Evolutionary conservation across 331 rosid species (phyloP), one percentile per base, ranked within the genome.

Genomic region (Saraca asoca): DNA sequence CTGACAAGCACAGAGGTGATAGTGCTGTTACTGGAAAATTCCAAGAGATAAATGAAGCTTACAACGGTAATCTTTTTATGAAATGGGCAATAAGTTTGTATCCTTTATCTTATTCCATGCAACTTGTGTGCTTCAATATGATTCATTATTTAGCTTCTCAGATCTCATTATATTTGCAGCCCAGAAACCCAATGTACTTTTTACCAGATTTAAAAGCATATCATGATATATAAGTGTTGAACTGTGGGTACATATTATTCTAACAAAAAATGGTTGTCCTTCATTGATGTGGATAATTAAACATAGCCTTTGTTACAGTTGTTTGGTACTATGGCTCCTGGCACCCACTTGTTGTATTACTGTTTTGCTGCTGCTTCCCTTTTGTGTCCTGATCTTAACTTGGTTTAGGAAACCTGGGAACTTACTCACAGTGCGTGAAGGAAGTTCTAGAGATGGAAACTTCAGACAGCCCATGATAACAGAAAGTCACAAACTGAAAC

Each of bases 1-100:
- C 96, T 48, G 95, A 90, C 77, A 90, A 90, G 80, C 83, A 87
- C 64, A 77, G 71, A 37, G 91, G 82, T 71, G 88, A 85, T 51
- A 51, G 34, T 64, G 68, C 69, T 18, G 85, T 70, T 69, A 87
- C 96, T 31, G 76, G 85, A 62, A 90, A 87, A 79, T 90, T 90
- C 78, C 96, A 90, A 79, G 92, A 90, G 82, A 85, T 87, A 43
- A 87, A 83, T 46, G 88, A 90, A 74, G 96, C 96, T 56, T 90
- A 90, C 75, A 74, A 51, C 80, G 96, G 96, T 90, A 82, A 74
- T 50, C 68, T 52, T 59, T 49, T 17, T 29, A 45, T 39, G 9
- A 11, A 37, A 61, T 15, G 16, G 13, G 16, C 16, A 52, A 16
- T 43, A 38, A 39, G 18, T 17, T 48, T 59, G 74, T 60, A 63